These are phyloP conservation scores for Globisporangium canariense DNA, from an alignment of 352 stramenopile species.

Conservation along the genomic window DNA sequence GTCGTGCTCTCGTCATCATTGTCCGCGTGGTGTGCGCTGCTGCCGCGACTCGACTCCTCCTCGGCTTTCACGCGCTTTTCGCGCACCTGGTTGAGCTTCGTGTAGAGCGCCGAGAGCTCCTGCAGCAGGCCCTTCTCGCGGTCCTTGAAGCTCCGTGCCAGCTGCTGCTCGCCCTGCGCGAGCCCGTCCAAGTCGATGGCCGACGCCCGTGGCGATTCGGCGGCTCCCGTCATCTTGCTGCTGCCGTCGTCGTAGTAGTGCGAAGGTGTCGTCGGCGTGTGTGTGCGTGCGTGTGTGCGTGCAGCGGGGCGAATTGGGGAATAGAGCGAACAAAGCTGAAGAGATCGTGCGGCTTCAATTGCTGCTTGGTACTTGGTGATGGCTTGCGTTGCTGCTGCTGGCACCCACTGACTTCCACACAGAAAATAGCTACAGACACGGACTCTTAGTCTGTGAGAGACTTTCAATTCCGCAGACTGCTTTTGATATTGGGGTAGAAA, in stretches of 20 bases:
- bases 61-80: constrained; percentile 75
- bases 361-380: constrained; percentile 4
- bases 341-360: background rate
- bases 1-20: constrained; percentile 21
- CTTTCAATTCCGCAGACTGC: too few relatives aligned
- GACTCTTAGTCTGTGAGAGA: too few relatives aligned
- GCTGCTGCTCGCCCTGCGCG: background rate
- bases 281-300: background rate
- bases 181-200: background rate
- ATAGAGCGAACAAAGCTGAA: background rate
- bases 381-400: background rate
- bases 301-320: constrained; percentile 2
- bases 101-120: constrained; percentile 74
- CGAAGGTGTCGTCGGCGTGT: too few relatives aligned
- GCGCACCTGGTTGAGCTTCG: constrained; percentile 79
- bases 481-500: too few relatives aligned
- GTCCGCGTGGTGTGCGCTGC: constrained; percentile 18
- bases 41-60: constrained; percentile 32
- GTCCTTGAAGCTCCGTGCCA: constrained; percentile 49
- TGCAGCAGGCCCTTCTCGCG: constrained; percentile 60
- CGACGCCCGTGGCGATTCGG: constrained; percentile 4
- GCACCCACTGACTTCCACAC: background rate
- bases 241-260: background rate
- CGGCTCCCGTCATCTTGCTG: constrained; percentile 7
- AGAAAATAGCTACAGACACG: too few relatives aligned